Evolutionary conservation across 495 filamentous ascomycete species (phyloP).

Genomic region (Clohesyomyces aquaticus): DNA sequence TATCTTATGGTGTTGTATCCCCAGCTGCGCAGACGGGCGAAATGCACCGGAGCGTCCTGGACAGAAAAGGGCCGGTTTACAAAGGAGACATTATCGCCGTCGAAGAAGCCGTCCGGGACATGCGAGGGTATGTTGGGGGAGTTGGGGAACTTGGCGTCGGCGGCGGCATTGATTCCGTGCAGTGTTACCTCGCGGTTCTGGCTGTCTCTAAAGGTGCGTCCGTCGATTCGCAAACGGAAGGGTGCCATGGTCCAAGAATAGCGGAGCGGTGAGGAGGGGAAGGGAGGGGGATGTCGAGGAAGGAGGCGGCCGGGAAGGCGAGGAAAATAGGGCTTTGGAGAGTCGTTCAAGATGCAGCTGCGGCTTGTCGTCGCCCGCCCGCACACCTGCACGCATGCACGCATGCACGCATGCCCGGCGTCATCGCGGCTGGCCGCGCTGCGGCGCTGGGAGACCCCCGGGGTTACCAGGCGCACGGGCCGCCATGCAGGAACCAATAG

Average conservation of each 20-base stretch:
- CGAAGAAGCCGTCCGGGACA: conserved; percentile 78
- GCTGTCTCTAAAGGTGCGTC: conserved; percentile 74
- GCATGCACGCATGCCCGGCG: too few relatives aligned
- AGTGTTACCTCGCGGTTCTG: conserved; percentile 70
- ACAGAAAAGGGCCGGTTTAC: conserved; percentile 80
- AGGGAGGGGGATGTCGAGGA: conserved; percentile 2
- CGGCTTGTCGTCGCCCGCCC: background rate
- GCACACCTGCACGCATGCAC: too few relatives aligned
- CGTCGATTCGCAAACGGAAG: conserved; percentile 73
- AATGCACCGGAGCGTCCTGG: conserved; percentile 83
- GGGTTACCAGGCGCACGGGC: background rate
- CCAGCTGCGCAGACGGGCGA: conserved; percentile 80
- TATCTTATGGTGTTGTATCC: conserved; percentile 97
- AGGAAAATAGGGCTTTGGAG: background rate
- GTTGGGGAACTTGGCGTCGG: conserved; percentile 73
- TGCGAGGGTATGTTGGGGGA: conserved; percentile 81
- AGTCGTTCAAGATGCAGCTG: background rate
- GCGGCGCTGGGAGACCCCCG: background rate
- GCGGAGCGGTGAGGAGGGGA: conserved; percentile 17
- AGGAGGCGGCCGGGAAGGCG: background rate
- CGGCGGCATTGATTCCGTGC: conserved; percentile 70
- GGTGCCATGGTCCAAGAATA: conserved; percentile 42
- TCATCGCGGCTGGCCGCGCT: background rate
- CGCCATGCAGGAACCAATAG: background rate
- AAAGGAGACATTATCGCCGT: conserved; percentile 90